Evolutionary conservation across 345 rosid species (phyloP).

Genomic region (Mallotus nudiflorus): DNA sequence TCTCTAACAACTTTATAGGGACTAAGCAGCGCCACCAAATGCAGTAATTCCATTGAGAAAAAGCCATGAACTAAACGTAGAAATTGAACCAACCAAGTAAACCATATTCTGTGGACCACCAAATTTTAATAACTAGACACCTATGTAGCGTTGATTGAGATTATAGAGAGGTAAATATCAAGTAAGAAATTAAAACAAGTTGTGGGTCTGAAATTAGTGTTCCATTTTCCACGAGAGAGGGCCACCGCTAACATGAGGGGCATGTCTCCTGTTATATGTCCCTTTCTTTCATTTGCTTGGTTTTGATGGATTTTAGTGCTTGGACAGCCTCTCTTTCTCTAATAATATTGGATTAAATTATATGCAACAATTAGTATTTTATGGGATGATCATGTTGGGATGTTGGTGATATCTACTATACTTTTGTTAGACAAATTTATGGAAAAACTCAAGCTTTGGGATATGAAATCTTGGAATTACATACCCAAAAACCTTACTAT

Average conservation of each 20-base stretch:
- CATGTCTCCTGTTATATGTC: slow-evolving; percentile 27
- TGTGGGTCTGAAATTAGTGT: slow-evolving; percentile 13
- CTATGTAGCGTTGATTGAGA: no score
- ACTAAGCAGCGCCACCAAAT: slow-evolving; percentile 25
- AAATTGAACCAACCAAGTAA: background rate
- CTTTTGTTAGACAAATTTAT: slow-evolving; percentile 34
- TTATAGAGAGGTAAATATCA: no score
- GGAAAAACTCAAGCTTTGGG: slow-evolving; percentile 34
- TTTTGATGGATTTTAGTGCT: slow-evolving; percentile 28
- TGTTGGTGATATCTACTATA: slow-evolving; percentile 14
- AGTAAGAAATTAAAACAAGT: slow-evolving; percentile 11
- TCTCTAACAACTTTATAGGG: background rate
- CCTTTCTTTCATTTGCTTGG: slow-evolving; percentile 16
- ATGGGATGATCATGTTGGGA: slow-evolving; percentile 12
- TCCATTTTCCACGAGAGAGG: background rate
- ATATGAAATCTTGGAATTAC: slow-evolving; percentile 29
- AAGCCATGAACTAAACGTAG: slow-evolving; percentile 7
- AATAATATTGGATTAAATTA: background rate
- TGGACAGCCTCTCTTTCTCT: slow-evolving; percentile 18
- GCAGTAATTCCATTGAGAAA: slow-evolving; percentile 33
- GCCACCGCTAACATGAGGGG: slow-evolving; percentile 27
- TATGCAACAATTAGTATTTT: slow-evolving; percentile 4
- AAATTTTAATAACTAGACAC: background rate
- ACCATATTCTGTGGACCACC: background rate
- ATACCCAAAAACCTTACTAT: background rate